Base-by-base conservation (phyloP, 176 grass and related monocot species). In the Pharus latifolius region DNA sequence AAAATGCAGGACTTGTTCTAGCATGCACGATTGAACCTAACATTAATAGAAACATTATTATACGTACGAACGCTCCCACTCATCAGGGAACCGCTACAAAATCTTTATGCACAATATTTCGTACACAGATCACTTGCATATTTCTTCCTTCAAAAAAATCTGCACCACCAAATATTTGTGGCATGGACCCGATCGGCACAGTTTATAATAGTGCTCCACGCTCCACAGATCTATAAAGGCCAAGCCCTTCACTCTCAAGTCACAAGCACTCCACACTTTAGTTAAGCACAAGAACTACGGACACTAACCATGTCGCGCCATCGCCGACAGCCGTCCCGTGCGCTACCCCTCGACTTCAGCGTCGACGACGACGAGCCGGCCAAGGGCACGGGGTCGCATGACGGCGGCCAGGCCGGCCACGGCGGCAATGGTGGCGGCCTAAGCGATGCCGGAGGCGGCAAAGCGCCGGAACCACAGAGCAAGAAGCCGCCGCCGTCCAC, bases 271-370 rank as follows among this genome's bases (percentile, higher is more conserved):
- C 27, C 18, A 20, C 42, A 6, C 61, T 1, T n/a, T n/a, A n/a
- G n/a, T n/a, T n/a, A n/a, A n/a, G n/a, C 65, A 30, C 13, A 12
- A 70, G 32, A 44, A 62, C 24, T 69, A n/a, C 18, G 15, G 30
- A 6, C 61, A 0, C 23, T 1, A 27, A 43, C 67, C 34, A 86
- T 86, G 78, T 81, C 83, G 32, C 72, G 83, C 58, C 83, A 86
- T 26, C 50, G 78, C 18, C 70, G 83, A n/a, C 83, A 72, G 65
- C 72, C 78, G 2, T 86, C 83, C 3, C 65, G 78, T 6, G 72
- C 84, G 1, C 65, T 86, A 6, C 78, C 59, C 23, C 51, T 81
- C 9, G 78, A 81, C 43, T 81, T 81, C 78, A 65, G 1, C 61
- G 47, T 25, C 1, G 54, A 32, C 30, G 64, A 51, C 61, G 30